Conservation (phyloP, 2,329 filamentous ascomycete species). For the Aureobasidium sp. region DNA sequence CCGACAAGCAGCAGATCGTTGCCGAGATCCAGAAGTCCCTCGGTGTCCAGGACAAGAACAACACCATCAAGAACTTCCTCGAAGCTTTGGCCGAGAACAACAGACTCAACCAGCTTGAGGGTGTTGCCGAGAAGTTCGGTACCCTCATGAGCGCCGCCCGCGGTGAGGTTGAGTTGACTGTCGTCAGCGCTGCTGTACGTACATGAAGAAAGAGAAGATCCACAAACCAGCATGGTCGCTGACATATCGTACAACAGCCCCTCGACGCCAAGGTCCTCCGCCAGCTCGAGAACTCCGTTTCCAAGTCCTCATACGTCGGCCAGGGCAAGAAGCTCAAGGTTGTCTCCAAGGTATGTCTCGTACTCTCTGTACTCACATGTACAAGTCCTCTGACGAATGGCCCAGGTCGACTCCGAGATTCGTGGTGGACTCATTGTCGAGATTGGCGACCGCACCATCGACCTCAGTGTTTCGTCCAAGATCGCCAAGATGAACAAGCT, state of each 20-base stretch:
- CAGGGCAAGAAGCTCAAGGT: constrained; percentile 98
- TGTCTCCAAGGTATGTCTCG: constrained; percentile 63
- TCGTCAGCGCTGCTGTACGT: constrained; percentile 82
- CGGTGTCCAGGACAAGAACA: constrained; percentile 57
- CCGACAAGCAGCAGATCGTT: constrained; percentile 81
- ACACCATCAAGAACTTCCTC: constrained; percentile 92
- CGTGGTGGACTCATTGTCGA: constrained; percentile 90
- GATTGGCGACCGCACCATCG: constrained; percentile 95
- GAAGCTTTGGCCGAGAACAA: constrained; percentile 90
- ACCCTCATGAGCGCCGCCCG: constrained; percentile 79
- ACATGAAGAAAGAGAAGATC: not conserved
- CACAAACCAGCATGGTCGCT: not conserved
- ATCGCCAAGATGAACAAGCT: constrained; percentile 99
- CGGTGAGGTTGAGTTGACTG: constrained; percentile 86
- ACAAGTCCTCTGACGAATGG: constrained; percentile 13
- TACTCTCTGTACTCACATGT: not conserved
- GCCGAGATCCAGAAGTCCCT: constrained; percentile 79
- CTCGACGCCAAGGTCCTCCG: constrained; percentile 79
- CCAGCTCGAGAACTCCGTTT: constrained; percentile 77
- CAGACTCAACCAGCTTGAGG: constrained; percentile 71
- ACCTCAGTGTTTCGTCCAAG: constrained; percentile 90
- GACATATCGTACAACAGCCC: constrained; percentile 43
- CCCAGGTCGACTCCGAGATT: constrained; percentile 85
- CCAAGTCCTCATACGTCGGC: constrained; percentile 81
- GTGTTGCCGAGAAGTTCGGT: constrained; percentile 78